Base-by-base conservation (phyloP, 768 basidiomycete species). In the Holtermannia corniformis region DNA sequence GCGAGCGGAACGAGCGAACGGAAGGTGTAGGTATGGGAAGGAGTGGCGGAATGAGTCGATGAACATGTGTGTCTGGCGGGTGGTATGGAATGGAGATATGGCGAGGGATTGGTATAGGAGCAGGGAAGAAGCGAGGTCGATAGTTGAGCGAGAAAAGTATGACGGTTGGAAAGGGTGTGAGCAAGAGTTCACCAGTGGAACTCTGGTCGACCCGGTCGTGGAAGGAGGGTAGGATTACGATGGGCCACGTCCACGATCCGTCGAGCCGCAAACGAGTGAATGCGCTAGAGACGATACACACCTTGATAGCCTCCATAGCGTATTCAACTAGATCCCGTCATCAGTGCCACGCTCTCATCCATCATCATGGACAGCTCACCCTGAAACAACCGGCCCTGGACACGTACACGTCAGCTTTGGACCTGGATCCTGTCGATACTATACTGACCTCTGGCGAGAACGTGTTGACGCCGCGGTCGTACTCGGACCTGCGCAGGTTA, bases 291-390 rank as follows among this genome's bases (percentile, higher is more conserved):
- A 20, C 3, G 21, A 20, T 49, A 37, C 64, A 54, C 58, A 91
- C 91, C 75, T 95, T 97, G 74, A 97, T 97, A 5, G 95, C 95
- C 69, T 99, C 95, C 71, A 97, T 99, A 48, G 95, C 95, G 78
- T 97, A 97, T 75, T 99, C 95, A 74, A 99, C 93, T 96, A 62
- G 1, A 27, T n/a, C n/a, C n/a, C n/a, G n/a, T n/a, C n/a, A n/a
- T n/a, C n/a, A n/a, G n/a, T n/a, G n/a, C n/a, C n/a, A n/a, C n/a
- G n/a, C n/a, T n/a, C n/a, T n/a, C n/a, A n/a, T n/a, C n/a, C n/a
- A n/a, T n/a, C n/a, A n/a, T n/a, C n/a, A n/a, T n/a, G n/a, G n/a
- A n/a, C n/a, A 19, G 51, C 65, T 46, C 59, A 92, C 93, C 93
- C 83, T 99, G 93, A 76, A 96, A 99, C 57, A 99, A 76, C 68